Evolutionary conservation across 192 early-diverging fungal genomes (phyloP).

Genomic region (Linnemannia elongata): DNA sequence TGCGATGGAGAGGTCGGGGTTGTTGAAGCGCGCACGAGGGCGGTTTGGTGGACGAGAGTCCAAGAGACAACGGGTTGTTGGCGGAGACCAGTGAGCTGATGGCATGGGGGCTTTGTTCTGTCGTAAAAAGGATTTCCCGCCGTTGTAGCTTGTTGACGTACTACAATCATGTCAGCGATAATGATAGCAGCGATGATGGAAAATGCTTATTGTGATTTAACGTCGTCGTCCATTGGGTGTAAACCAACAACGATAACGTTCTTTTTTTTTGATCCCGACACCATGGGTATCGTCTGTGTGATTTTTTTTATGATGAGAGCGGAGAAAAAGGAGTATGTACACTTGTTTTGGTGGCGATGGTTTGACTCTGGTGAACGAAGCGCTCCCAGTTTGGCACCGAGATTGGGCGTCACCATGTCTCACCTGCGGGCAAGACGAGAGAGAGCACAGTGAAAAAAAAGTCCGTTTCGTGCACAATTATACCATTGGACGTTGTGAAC

Average conservation of each 20-base stretch:
- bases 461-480: neutral
- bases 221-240: neutral
- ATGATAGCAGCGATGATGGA: neutral
- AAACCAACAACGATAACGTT: too few species aligned
- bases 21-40: constrained; percentile 12
- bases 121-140: neutral
- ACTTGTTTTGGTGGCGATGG: neutral
- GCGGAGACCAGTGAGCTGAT: neutral
- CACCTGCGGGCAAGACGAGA: neutral
- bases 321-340: neutral
- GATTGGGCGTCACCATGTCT: neutral
- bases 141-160: too few species aligned
- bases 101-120: neutral
- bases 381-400: constrained; percentile 1
- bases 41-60: neutral
- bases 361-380: neutral
- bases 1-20: neutral
- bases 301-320: neutral
- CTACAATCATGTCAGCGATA: neutral
- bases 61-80: neutral
- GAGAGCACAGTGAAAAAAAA: neutral
- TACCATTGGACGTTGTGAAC: neutral
- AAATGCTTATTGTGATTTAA: neutral
- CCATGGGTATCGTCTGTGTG: too few species aligned
- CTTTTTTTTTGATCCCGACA: too few species aligned